Conservation (phyloP, 768 basidiomycete genomes). For the Mycena belliarum region DNA sequence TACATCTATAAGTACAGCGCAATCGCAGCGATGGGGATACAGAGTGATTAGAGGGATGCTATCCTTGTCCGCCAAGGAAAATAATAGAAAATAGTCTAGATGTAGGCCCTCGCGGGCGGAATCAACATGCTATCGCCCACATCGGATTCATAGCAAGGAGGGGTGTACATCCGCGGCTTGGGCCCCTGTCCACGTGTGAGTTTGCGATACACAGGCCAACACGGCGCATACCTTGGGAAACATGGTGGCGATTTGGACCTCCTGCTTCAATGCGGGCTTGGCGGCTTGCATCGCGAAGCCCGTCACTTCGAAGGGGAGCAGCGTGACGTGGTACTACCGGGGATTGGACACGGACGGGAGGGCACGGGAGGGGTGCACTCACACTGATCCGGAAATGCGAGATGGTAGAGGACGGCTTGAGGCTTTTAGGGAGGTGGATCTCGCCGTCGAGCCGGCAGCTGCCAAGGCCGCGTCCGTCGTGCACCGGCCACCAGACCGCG, state of each 20-base stretch:
- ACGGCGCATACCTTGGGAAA: constrained; percentile 7
- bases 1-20: background rate
- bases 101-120: constrained; percentile 9
- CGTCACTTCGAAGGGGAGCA: constrained; percentile 18
- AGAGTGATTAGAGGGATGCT: too few relatives aligned
- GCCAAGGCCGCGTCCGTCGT: constrained; percentile 3
- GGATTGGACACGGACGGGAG: background rate
- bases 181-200: constrained; percentile 3
- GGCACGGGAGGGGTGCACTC: background rate
- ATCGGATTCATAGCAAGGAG: constrained; percentile 17
- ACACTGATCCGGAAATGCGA: constrained; percentile 19
- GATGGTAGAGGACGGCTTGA: constrained; percentile 18
- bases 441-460: constrained; percentile 20
- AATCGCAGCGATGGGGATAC: background rate
- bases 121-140: constrained; percentile 16
- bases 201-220: too few relatives aligned
- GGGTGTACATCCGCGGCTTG: constrained; percentile 15
- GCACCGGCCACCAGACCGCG: constrained; percentile 21
- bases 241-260: constrained; percentile 21
- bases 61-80: too few relatives aligned
- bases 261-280: constrained; percentile 7
- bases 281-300: constrained; percentile 8
- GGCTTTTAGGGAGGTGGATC: constrained; percentile 21
- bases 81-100: too few relatives aligned
- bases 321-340: constrained; percentile 16